These are phyloP conservation scores for Dillenia turbinata DNA, from an alignment of 164 flowering plant species.

Conservation along the genomic window DNA sequence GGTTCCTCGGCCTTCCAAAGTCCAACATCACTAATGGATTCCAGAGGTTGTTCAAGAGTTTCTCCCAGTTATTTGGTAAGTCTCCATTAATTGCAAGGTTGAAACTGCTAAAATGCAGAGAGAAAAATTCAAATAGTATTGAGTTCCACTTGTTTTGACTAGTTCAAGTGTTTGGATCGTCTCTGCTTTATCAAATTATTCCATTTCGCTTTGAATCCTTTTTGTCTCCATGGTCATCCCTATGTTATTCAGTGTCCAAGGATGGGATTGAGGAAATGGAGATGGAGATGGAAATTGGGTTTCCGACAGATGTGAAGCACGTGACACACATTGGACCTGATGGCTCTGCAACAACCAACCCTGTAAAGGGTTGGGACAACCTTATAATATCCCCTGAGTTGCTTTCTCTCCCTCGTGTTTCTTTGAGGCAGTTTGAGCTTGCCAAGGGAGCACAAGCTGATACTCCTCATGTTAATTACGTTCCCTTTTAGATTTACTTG, in stretches of 20 bases:
- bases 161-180: too few species aligned
- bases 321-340: slow-evolving; percentile 87
- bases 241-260: slow-evolving; percentile 34
- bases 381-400: slow-evolving; percentile 31
- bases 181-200: too few species aligned
- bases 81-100: background rate
- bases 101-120: too few species aligned
- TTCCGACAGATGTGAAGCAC: slow-evolving; percentile 87
- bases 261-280: slow-evolving; percentile 41
- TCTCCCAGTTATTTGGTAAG: slow-evolving; percentile 78
- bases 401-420: slow-evolving; percentile 29
- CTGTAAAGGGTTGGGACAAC: slow-evolving; percentile 45
- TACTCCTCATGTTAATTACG: slow-evolving; percentile 13
- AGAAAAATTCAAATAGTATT: too few species aligned
- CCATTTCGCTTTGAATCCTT: too few species aligned
- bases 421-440: slow-evolving; percentile 47
- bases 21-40: slow-evolving; percentile 47
- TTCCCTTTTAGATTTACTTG: too few species aligned
- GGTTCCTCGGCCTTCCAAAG: slow-evolving; percentile 42
- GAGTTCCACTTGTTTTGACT: too few species aligned
- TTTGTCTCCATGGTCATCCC: too few species aligned
- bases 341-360: slow-evolving; percentile 36
- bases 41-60: slow-evolving; percentile 57
- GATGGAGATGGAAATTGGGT: slow-evolving; percentile 72
- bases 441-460: slow-evolving; percentile 44